Conservation (phyloP, 1,139 yeast genomes). For the Nadsonia starkeyi-henricii region DNA sequence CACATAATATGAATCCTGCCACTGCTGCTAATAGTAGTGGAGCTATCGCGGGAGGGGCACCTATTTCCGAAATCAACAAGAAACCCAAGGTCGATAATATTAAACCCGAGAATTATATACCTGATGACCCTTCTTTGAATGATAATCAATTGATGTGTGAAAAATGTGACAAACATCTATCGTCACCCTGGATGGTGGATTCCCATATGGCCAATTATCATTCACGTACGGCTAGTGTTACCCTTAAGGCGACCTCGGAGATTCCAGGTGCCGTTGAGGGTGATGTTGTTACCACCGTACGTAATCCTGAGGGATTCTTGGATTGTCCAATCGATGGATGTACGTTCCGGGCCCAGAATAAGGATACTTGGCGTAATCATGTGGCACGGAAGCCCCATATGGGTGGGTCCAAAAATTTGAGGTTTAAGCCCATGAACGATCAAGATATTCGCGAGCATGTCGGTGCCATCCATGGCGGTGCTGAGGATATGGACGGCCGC, state of each 20-base stretch:
- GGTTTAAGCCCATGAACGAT: neutral
- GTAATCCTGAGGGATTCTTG: neutral
- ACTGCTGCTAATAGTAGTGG: too few species aligned
- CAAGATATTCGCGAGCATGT: neutral
- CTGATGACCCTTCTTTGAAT: neutral
- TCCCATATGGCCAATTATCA: neutral
- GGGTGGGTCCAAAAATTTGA: neutral
- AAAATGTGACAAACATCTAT: neutral
- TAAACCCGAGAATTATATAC: too few species aligned
- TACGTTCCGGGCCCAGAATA: neutral
- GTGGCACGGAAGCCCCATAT: neutral
- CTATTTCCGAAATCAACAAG: too few species aligned
- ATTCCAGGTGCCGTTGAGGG: neutral
- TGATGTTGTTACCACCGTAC: neutral
- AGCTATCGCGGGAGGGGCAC: neutral
- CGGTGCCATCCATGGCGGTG: neutral
- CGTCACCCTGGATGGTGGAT: neutral
- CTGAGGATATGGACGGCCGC: neutral
- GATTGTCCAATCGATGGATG: neutral
- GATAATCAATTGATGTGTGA: neutral
- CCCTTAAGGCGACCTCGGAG: neutral
- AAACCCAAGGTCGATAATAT: too few species aligned
- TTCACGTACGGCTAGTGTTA: neutral
- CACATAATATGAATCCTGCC: neutral
- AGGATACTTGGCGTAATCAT: neutral